phyloP scores from a whole-genome alignment of 2,329 filamentous ascomycete species.

The Colletotrichum phormii region DNA sequence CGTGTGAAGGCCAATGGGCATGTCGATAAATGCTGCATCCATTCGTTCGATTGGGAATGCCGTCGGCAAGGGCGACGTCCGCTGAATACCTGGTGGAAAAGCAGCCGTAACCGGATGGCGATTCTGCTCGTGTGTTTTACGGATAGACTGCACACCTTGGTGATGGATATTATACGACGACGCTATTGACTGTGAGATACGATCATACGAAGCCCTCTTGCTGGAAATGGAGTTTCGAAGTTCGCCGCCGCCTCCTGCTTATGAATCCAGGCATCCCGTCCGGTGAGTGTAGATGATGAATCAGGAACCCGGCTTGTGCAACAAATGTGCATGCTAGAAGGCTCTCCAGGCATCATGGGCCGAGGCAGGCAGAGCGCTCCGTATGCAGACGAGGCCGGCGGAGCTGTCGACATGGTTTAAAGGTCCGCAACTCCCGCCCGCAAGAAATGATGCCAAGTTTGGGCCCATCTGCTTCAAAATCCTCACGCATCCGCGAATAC shows the following conservation, averaged over 20 bases:
- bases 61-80: not conserved
- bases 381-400: not conserved
- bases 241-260: not conserved
- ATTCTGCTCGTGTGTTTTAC: not conserved
- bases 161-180: not conserved
- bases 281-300: not conserved
- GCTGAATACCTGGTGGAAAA: not conserved
- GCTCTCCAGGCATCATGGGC: not conserved
- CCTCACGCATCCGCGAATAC: not conserved
- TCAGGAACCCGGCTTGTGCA: not conserved
- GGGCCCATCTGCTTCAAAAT: constrained; percentile 1
- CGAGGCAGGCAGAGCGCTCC: not conserved
- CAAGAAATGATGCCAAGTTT: not conserved
- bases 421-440: constrained; percentile 4
- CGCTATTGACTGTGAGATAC: not conserved
- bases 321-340: not conserved
- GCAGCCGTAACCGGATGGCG: constrained; percentile 3
- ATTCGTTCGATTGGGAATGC: not conserved
- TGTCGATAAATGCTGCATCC: not conserved
- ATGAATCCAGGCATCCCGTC: not conserved
- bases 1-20: constrained; percentile 1
- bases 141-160: too few species aligned
- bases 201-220: not conserved
- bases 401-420: not conserved
- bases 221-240: too few species aligned